Evolutionary conservation across 352 stramenopile genomes (phyloP).

Genomic region (Halophytophthora polymorphica): DNA sequence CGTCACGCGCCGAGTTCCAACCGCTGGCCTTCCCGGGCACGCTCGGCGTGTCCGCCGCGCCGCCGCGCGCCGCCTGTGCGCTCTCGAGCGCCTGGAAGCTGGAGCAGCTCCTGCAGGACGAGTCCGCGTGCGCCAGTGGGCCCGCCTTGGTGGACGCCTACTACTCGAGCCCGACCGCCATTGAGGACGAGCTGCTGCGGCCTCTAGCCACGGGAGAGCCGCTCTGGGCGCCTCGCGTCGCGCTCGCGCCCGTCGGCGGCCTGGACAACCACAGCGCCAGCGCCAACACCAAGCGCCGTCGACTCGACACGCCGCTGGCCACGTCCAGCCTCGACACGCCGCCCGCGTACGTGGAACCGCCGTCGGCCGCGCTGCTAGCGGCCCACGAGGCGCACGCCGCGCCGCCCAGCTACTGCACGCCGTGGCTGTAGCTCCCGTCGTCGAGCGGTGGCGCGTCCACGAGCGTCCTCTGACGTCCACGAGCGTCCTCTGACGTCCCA

Average conservation of each 20-base stretch:
- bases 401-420: conserved; percentile 12
- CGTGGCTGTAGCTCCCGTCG: conserved; percentile 23
- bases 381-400: conserved; percentile 16
- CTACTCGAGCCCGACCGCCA: conserved; percentile 48
- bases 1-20: conserved; percentile 5
- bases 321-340: background rate
- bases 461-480: conserved; percentile 11
- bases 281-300: conserved; percentile 24
- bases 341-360: conserved; percentile 2
- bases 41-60: conserved; percentile 1
- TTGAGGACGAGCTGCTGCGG: conserved; percentile 48
- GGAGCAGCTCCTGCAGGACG: conserved; percentile 67
- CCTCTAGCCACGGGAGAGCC: conserved; percentile 22
- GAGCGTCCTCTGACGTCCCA: no score
- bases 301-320: conserved; percentile 5
- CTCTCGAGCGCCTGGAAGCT: conserved; percentile 24
- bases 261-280: conserved; percentile 12
- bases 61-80: conserved; percentile 13
- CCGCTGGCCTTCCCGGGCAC: conserved; percentile 28
- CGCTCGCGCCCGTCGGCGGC: conserved; percentile 1
- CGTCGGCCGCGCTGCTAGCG: conserved; percentile 15
- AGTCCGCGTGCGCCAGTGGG: conserved; percentile 31
- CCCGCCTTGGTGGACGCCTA: conserved; percentile 39
- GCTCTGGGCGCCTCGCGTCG: conserved; percentile 15
- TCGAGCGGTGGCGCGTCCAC: conserved; percentile 3